Evolutionary conservation across 495 filamentous ascomycete genomes (phyloP).

Genomic region (Penicillium soppii): DNA sequence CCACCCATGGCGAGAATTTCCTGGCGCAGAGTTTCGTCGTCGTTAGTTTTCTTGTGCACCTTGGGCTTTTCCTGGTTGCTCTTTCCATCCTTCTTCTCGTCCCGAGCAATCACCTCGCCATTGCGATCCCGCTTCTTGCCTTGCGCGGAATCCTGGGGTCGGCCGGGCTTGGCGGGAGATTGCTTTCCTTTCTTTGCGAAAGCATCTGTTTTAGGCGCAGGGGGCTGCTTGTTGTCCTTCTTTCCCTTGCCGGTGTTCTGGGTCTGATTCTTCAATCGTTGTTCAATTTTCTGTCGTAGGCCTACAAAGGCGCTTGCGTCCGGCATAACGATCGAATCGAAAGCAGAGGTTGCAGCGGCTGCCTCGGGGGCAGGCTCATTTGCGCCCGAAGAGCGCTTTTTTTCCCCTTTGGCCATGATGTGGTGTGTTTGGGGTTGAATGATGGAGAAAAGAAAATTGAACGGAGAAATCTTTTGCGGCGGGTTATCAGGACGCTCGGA

Average conservation of each 20-base stretch:
- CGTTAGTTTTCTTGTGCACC: slow-evolving; percentile 18
- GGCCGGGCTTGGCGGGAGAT: slow-evolving; percentile 23
- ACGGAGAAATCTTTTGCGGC: slow-evolving; percentile 37
- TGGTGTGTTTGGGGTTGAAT: slow-evolving; percentile 15
- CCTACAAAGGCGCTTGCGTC: slow-evolving; percentile 61
- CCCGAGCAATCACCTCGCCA: slow-evolving; percentile 48
- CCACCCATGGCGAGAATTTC: slow-evolving; percentile 78
- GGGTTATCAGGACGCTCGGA: slow-evolving; percentile 31
- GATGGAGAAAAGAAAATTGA: slow-evolving; percentile 23
- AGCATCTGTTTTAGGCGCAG: slow-evolving; percentile 15
- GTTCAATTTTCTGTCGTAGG: slow-evolving; percentile 64
- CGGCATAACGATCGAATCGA: slow-evolving; percentile 36
- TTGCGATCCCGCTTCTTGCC: slow-evolving; percentile 51
- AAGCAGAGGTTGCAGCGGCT: slow-evolving; percentile 15
- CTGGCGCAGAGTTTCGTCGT: slow-evolving; percentile 52
- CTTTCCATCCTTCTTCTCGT: slow-evolving; percentile 29
- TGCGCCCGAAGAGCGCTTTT: slow-evolving; percentile 39
- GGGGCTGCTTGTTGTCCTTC: slow-evolving; percentile 39
- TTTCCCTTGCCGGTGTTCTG: slow-evolving; percentile 47
- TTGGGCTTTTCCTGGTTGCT: slow-evolving; percentile 23
- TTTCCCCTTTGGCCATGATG: slow-evolving; percentile 42
- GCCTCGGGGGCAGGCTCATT: slow-evolving; percentile 19
- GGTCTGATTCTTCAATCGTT: slow-evolving; percentile 45
- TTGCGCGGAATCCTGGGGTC: slow-evolving; percentile 31
- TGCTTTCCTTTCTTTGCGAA: slow-evolving; percentile 29